phyloP scores from a whole-genome alignment of 2,329 filamentous ascomycete species.

The Endothia cerciana region DNA sequence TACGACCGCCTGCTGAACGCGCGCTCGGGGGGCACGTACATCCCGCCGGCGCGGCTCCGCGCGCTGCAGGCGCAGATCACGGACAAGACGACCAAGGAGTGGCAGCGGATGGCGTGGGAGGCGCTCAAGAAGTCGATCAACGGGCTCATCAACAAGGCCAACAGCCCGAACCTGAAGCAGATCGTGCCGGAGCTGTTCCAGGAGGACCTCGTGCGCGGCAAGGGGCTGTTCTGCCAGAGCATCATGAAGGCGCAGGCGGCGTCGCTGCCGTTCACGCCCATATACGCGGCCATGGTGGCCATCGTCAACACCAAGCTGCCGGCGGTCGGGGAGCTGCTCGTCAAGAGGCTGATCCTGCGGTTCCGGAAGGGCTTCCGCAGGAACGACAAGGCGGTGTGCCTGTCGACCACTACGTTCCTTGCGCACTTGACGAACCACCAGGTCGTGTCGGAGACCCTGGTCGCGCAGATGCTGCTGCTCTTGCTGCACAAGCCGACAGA shows the following conservation, averaged over 20 bases:
- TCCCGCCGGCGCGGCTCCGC: conserved; percentile 86
- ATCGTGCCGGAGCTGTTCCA: conserved; percentile 95
- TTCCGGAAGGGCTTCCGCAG: conserved; percentile 95
- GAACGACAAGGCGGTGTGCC: conserved; percentile 95
- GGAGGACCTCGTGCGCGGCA: conserved; percentile 89
- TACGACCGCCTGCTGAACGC: conserved; percentile 91
- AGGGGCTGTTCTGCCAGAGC: conserved; percentile 90
- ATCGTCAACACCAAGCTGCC: conserved; percentile 98
- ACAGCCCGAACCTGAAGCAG: conserved; percentile 95
- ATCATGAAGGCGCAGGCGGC: conserved; percentile 99
- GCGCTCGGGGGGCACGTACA: conserved; percentile 94
- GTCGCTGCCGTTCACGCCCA: conserved; percentile 92
- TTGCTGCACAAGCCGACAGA: conserved; percentile 94
- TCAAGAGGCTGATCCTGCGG: conserved; percentile 84
- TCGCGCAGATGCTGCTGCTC: conserved; percentile 89
- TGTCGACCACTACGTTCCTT: conserved; percentile 91
- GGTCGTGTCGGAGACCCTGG: conserved; percentile 90
- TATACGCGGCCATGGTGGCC: conserved; percentile 93
- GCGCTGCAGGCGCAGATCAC: conserved; percentile 96
- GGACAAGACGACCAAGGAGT: conserved; percentile 94
- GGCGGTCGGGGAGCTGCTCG: conserved; percentile 87
- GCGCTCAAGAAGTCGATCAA: conserved; percentile 99
- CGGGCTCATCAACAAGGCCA: conserved; percentile 98
- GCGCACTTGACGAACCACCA: conserved; percentile 96
- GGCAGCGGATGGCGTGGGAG: conserved; percentile 99